Evolutionary conservation across 1,284 basidiomycete species (phyloP).

Genomic region (Cystobasidium pallidum): DNA sequence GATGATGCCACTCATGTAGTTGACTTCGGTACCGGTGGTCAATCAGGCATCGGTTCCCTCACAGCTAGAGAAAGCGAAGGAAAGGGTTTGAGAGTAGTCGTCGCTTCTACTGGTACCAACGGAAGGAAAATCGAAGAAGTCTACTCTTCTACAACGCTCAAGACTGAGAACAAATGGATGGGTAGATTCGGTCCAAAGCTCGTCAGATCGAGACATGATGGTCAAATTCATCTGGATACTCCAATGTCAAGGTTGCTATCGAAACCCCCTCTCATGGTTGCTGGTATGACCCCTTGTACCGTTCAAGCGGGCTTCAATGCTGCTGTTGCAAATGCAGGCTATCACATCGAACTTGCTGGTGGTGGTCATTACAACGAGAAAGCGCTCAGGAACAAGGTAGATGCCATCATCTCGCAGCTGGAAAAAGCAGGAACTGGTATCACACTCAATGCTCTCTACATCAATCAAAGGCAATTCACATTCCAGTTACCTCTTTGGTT

Average conservation of each 20-base stretch:
- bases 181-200: slow-evolving; percentile 83
- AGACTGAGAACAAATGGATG: slow-evolving; percentile 85
- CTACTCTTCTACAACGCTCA: slow-evolving; percentile 70
- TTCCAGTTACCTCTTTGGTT: slow-evolving; percentile 98
- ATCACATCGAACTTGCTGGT: slow-evolving; percentile 94
- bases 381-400: slow-evolving; percentile 83
- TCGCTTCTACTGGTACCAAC: slow-evolving; percentile 81
- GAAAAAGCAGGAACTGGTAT: slow-evolving; percentile 80
- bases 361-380: slow-evolving; percentile 93
- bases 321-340: slow-evolving; percentile 81
- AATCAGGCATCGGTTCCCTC: slow-evolving; percentile 88
- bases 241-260: slow-evolving; percentile 92
- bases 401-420: slow-evolving; percentile 81
- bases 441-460: slow-evolving; percentile 93
- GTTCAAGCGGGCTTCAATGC: slow-evolving; percentile 90
- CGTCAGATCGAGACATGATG: slow-evolving; percentile 83
- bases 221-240: slow-evolving; percentile 87
- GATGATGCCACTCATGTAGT: slow-evolving; percentile 87
- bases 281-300: slow-evolving; percentile 95
- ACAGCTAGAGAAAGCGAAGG: slow-evolving; percentile 90
- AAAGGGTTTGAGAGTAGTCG: slow-evolving; percentile 83
- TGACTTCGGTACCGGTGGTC: slow-evolving; percentile 94
- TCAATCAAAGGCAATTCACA: slow-evolving; percentile 86
- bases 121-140: slow-evolving; percentile 69
- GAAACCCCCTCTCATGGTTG: slow-evolving; percentile 97